phyloP scores from a whole-genome alignment of 2,329 filamentous ascomycete genomes.

The Ophiocordyceps camponoti-saundersi region DNA sequence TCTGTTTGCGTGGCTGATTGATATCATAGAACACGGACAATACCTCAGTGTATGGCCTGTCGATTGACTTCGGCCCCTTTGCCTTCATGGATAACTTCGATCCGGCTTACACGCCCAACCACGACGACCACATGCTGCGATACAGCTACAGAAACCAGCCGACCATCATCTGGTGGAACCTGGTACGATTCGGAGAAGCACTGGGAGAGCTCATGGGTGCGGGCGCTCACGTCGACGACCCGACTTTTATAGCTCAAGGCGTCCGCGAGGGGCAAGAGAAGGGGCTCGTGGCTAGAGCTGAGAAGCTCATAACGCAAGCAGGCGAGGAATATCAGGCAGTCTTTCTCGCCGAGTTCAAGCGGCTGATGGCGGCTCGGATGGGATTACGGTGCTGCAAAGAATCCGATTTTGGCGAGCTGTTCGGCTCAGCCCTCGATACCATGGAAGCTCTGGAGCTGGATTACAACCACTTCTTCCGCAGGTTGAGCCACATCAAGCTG shows the following conservation, averaged over 20 bases:
- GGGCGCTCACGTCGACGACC: slow-evolving; percentile 53
- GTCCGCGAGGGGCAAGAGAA: slow-evolving; percentile 45
- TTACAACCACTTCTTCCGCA: slow-evolving; percentile 87
- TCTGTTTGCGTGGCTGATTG: slow-evolving; percentile 5
- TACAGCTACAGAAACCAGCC: slow-evolving; percentile 93
- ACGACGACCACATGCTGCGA: slow-evolving; percentile 75
- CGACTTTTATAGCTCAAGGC: slow-evolving; percentile 54
- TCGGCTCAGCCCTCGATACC: slow-evolving; percentile 66
- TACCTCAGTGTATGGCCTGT: slow-evolving; percentile 76
- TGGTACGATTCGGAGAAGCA: slow-evolving; percentile 78
- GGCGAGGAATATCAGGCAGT: slow-evolving; percentile 81
- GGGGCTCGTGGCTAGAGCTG: slow-evolving; percentile 60
- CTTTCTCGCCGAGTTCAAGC: slow-evolving; percentile 80
- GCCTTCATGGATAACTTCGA: slow-evolving; percentile 98
- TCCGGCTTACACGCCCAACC: slow-evolving; percentile 86
- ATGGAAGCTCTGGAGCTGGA: slow-evolving; percentile 73
- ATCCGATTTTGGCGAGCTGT: slow-evolving; percentile 63
- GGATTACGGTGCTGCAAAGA: slow-evolving; percentile 56
- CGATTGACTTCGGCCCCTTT: slow-evolving; percentile 90
- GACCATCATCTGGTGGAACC: slow-evolving; percentile 96
- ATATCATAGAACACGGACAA: slow-evolving; percentile 68
- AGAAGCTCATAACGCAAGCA: slow-evolving; percentile 62
- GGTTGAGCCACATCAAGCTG: slow-evolving; percentile 48
- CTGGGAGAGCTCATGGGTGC: slow-evolving; percentile 77
- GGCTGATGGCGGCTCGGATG: slow-evolving; percentile 62